phyloP scores from a whole-genome alignment of 1,139 yeast species.

The Arxiozyma slooffiae region DNA sequence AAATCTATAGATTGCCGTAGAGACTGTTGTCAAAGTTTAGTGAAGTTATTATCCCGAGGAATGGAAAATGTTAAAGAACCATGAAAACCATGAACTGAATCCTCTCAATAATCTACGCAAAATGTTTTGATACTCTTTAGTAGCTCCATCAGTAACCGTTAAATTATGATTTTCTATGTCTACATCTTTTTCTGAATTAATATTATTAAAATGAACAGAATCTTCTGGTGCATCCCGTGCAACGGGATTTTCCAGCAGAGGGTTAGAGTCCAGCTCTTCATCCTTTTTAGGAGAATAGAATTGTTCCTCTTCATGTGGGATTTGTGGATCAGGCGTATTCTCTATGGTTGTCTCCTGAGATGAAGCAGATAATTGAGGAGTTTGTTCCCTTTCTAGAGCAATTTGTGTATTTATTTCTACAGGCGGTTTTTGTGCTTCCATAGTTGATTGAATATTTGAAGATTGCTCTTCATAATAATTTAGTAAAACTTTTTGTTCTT shows the following conservation, averaged over 20 bases:
- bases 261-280: neutral
- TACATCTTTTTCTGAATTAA: neutral
- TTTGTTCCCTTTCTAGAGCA: neutral
- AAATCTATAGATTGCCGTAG: neutral
- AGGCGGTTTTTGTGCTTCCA: neutral
- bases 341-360: neutral
- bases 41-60: neutral
- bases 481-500: neutral
- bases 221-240: neutral
- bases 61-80: conserved; percentile 7
- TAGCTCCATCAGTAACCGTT: neutral
- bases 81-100: conserved; percentile 7
- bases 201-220: neutral
- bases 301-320: neutral
- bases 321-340: neutral
- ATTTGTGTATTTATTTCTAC: neutral
- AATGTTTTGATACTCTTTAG: conserved; percentile 13
- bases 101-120: conserved; percentile 10
- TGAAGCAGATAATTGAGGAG: neutral
- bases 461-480: neutral
- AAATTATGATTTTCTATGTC: conserved; percentile 1
- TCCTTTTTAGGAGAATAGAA: neutral
- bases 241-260: conserved; percentile 1
- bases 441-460: neutral
- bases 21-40: neutral